Evolutionary conservation across 805 yeast genomes (phyloP), one percentile per base, ranked within the genome.

Genomic region (Pichia insulana): DNA sequence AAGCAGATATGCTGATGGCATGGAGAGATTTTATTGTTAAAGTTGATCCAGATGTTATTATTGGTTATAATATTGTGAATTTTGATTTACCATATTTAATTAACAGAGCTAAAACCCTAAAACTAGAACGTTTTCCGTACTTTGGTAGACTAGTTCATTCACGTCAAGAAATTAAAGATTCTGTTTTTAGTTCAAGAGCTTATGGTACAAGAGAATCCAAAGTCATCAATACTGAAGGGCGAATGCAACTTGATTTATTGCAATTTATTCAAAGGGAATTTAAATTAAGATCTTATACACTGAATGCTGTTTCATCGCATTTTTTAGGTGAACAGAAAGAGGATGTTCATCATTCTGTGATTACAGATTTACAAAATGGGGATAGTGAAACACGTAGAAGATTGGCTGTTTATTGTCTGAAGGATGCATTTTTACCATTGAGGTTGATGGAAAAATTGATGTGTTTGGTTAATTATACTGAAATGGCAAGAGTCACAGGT

Each of bases 401-500:
- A 47, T 69, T 92, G 55, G 99, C 99, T 0, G 97, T 92, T 6
- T 92, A 92, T 62, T 92, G 99, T 71, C 68, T 92, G 54, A 92
- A 92, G 55, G 99, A 92, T 69, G 96, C 98, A 0, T 89, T 83
- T 55, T 68, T 92, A 36, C 98, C 98, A 1, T 58, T 92, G 53
- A 68, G 98, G 49, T 69, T 92, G 30, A 63, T 89, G 54, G 97
- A 90, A 50, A 94, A 90, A 55, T 71, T 92, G 41, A 94, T 92
- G 98, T 88, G 97, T 54, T 69, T 92, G 47, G 95, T 94, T 47
- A 92, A 92, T 57, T 92, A 92, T 63, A 90, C 97, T 0, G 99
- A 92, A 64, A 92, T 92, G 99, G 97, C 98, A 2, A 81, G 99
- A 68, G 99, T 92, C 22, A 92, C 98, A 0, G 99, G 99, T 50